Evolutionary conservation across 352 stramenopile species (phyloP).

Genomic region (Pythium oligandrum): DNA sequence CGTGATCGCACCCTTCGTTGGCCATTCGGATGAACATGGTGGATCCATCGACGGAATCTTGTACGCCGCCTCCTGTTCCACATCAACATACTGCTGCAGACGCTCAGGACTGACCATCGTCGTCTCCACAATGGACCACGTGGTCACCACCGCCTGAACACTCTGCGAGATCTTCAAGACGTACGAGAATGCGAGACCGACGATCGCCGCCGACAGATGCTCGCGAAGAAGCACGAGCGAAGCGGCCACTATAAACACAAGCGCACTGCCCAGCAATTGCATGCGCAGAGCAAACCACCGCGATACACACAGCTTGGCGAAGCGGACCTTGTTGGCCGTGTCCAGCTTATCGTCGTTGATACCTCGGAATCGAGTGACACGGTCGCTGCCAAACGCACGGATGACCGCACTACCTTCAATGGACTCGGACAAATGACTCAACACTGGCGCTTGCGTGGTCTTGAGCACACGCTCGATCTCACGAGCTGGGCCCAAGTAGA

Average conservation of each 20-base stretch:
- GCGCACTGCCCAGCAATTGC: constrained; percentile 71
- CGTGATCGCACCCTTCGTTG: too few relatives aligned
- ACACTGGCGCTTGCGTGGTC: too few relatives aligned
- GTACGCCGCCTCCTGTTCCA: constrained; percentile 15
- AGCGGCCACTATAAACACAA: constrained; percentile 64
- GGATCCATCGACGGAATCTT: constrained; percentile 19
- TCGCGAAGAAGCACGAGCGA: constrained; percentile 37
- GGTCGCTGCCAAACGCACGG: too few relatives aligned
- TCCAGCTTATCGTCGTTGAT: too few relatives aligned
- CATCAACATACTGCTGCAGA: constrained; percentile 67
- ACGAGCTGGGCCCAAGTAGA: too few relatives aligned
- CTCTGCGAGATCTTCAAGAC: constrained; percentile 64
- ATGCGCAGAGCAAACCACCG: constrained; percentile 52
- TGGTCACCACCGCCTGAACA: constrained; percentile 65
- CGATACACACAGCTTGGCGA: constrained; percentile 29
- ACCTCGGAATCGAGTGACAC: too few relatives aligned
- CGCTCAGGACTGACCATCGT: constrained; percentile 84
- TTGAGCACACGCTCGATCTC: too few relatives aligned
- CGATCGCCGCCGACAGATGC: constrained; percentile 42
- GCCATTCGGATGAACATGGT: too few relatives aligned
- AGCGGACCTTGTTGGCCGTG: constrained; percentile 27
- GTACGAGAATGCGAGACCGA: constrained; percentile 81
- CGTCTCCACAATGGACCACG: constrained; percentile 22
- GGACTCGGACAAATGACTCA: too few relatives aligned
- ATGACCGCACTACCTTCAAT: too few relatives aligned